Evolutionary conservation across 2,329 filamentous ascomycete species (phyloP).

Genomic region (Didymella exigua): DNA sequence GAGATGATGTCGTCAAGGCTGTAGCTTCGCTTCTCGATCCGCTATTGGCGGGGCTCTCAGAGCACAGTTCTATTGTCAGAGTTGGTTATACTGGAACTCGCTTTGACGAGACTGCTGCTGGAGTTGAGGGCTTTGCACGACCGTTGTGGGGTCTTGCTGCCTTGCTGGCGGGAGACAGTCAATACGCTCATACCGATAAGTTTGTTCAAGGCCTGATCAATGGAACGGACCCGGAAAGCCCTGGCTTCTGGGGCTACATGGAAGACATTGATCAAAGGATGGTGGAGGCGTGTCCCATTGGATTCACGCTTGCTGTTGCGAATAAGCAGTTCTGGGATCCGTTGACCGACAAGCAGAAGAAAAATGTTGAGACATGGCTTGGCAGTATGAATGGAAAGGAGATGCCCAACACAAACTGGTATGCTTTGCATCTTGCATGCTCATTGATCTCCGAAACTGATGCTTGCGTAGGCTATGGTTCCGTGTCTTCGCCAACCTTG

Average conservation of each 20-base stretch:
- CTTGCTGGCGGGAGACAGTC: constrained; percentile 70
- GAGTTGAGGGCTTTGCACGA: constrained; percentile 76
- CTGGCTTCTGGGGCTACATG: constrained; percentile 79
- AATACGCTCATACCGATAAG: constrained; percentile 67
- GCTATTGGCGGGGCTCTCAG: constrained; percentile 73
- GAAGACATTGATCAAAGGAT: constrained; percentile 80
- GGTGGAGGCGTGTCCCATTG: constrained; percentile 84
- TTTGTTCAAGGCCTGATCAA: constrained; percentile 74
- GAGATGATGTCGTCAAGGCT: constrained; percentile 51
- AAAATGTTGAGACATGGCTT: constrained; percentile 73
- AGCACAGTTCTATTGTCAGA: constrained; percentile 67
- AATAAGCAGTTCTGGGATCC: constrained; percentile 68
- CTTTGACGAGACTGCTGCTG: constrained; percentile 77
- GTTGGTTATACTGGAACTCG: constrained; percentile 74
- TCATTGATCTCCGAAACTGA: constrained; percentile 19
- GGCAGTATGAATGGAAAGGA: constrained; percentile 81
- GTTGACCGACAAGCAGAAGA: constrained; percentile 65
- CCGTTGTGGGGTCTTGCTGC: constrained; percentile 77
- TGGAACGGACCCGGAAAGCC: constrained; percentile 71
- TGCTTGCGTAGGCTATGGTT: constrained; percentile 73
- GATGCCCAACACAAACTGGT: constrained; percentile 69
- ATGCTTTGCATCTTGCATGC: constrained; percentile 16
- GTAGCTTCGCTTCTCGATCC: constrained; percentile 67
- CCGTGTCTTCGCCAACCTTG: constrained; percentile 81
- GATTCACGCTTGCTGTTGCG: constrained; percentile 74